Evolutionary conservation across 192 early-diverging fungal species (phyloP), one percentile per base, ranked within the genome.

Genomic region (Coemansia interrupta): DNA sequence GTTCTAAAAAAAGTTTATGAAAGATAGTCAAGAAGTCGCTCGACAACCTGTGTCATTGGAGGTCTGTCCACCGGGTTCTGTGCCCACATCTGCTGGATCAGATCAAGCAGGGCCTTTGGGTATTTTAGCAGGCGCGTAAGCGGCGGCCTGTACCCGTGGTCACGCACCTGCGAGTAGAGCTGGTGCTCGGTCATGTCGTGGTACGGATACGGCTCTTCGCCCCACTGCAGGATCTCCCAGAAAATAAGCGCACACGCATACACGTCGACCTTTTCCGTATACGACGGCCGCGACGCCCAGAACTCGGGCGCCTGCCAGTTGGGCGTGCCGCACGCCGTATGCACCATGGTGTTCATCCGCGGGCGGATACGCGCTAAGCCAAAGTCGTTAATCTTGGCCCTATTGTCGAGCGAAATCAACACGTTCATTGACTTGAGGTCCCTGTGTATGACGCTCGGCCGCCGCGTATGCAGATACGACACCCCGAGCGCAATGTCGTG

Each of bases 221-320:
- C 82, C 88, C 88, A 90, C 51, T 85, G 85, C 32, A 90, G 29
- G 42, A 90, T 90, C 67, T 90, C 88, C 88, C 88, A 90, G 59
- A 86, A 90, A 51, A 90, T 90, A 12, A 90, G 54, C 5, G 80
- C 88, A 56, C 86, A 87, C 26, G 88, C 88, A 66, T 90, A 90
- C 29, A 78, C 61, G 43, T 82, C 77, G 11, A 90, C 88, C 56
- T 90, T 90, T 60, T 90, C 88, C 0, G 85, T 86, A 58, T 90
- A 90, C 39, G 85, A 80, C 5, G 88, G 88, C 19, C 82, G 81
- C 15, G 84, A 60, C 0, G 81, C 74, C 86, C 86, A 90, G 53
- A 87, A 88, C 73, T 90, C 88, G 26, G 88, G 88, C 7, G 88
- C 88, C 73, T 88, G 87, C 87, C 88, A 90, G 48, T 90, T 90